phyloP scores from a whole-genome alignment of 2,329 filamentous ascomycete species.

The Fusarium sp. region DNA sequence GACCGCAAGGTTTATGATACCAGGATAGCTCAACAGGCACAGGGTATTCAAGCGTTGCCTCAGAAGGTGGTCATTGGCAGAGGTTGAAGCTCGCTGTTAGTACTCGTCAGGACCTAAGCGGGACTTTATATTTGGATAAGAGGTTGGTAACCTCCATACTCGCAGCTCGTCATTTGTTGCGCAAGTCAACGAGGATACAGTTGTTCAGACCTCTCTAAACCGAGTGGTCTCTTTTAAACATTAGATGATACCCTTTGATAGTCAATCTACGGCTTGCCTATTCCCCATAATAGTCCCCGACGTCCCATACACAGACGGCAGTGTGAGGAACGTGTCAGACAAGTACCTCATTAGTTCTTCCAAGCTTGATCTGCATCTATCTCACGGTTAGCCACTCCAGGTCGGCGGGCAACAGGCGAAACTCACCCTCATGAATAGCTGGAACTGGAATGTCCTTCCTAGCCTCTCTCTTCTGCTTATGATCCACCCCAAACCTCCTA shows the following conservation, averaged over 20 bases:
- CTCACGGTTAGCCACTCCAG: slow-evolving; percentile 4
- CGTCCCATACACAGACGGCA: not conserved
- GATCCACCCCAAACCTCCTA: slow-evolving; percentile 58
- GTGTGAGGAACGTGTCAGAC: not conserved
- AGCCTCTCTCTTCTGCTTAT: slow-evolving; percentile 56
- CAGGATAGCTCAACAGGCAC: slow-evolving; percentile 54
- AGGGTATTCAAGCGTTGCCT: slow-evolving; percentile 53
- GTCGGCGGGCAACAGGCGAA: accelerated
- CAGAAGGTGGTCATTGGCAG: slow-evolving; percentile 53
- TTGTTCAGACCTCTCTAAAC: not conserved
- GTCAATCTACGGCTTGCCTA: not conserved
- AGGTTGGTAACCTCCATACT: not conserved
- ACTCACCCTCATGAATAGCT: slow-evolving; percentile 55
- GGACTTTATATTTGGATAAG: not conserved
- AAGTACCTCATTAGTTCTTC: slow-evolving; percentile 19
- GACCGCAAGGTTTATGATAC: slow-evolving; percentile 68
- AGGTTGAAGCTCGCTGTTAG: slow-evolving; percentile 19
- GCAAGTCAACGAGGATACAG: not conserved
- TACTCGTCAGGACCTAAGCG: not conserved
- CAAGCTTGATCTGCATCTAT: slow-evolving; percentile 41
- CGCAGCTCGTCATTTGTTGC: not conserved
- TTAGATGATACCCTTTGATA: slow-evolving; percentile 31
- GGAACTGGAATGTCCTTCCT: slow-evolving; percentile 57
- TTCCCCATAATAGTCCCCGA: not conserved
- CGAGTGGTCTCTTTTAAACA: not conserved